These are phyloP conservation scores for Lanmaoa rubissima DNA, from an alignment of 768 basidiomycete genomes.

Conservation along the genomic window DNA sequence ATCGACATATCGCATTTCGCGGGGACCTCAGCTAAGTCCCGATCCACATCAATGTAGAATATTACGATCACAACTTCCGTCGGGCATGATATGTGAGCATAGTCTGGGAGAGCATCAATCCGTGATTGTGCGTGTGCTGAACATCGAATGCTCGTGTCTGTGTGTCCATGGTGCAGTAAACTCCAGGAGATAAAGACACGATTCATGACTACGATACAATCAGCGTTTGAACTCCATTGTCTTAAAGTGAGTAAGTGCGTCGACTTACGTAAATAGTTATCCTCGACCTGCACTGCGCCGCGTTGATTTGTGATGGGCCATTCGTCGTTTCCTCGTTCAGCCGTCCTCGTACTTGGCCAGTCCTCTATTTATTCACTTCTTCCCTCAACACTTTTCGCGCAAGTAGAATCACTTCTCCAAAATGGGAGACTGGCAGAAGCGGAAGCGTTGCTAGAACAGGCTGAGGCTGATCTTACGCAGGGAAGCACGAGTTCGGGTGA, in stretches of 20 bases:
- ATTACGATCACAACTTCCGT: neutral
- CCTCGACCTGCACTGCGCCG: neutral
- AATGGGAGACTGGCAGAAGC: slow-evolving; percentile 65
- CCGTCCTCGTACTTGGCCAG: slow-evolving; percentile 58
- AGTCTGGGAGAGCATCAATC: too few species aligned
- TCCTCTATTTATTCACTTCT: slow-evolving; percentile 65
- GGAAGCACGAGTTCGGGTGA: slow-evolving; percentile 6
- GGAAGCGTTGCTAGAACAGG: slow-evolving; percentile 54
- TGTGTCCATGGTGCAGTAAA: too few species aligned
- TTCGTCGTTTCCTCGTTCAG: slow-evolving; percentile 61
- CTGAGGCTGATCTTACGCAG: slow-evolving; percentile 37
- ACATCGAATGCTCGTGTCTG: too few species aligned
- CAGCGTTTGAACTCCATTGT: too few species aligned
- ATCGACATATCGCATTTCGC: neutral
- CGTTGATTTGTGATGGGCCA: slow-evolving; percentile 19
- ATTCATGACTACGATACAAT: too few species aligned
- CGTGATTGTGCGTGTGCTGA: too few species aligned
- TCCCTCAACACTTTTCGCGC: slow-evolving; percentile 69
- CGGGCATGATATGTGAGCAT: neutral
- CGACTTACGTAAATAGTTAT: slow-evolving; percentile 17
- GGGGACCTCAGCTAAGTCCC: neutral
- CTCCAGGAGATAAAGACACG: too few species aligned
- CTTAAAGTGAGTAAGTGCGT: too few species aligned
- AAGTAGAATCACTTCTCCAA: slow-evolving; percentile 66
- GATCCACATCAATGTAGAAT: neutral